phyloP scores from a whole-genome alignment of 768 basidiomycete species.

The Lepiota venenata region DNA sequence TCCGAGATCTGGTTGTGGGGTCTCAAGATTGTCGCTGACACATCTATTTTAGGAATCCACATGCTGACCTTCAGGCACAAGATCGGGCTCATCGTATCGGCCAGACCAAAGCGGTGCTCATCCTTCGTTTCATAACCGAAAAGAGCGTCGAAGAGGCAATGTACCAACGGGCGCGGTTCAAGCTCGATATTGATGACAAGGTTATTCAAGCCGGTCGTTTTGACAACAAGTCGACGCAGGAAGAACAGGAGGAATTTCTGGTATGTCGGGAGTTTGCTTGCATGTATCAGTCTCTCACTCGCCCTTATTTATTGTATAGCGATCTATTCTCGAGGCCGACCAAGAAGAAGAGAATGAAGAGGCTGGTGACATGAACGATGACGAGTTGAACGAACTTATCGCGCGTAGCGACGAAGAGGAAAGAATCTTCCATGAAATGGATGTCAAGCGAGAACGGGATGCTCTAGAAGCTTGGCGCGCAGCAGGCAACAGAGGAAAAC shows the following conservation, averaged over 20 bases:
- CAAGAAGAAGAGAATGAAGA: constrained; percentile 90
- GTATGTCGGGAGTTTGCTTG: constrained; percentile 40
- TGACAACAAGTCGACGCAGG: constrained; percentile 97
- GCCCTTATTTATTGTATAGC: constrained; percentile 40
- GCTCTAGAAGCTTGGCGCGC: constrained; percentile 64
- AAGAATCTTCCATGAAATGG: constrained; percentile 77
- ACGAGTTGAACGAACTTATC: constrained; percentile 92
- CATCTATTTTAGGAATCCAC: constrained; percentile 65
- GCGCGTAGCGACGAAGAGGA: constrained; percentile 81
- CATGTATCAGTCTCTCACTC: background rate
- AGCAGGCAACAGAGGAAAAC: constrained; percentile 72
- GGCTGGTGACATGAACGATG: constrained; percentile 89
- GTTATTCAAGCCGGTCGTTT: constrained; percentile 99
- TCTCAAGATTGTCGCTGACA: constrained; percentile 26
- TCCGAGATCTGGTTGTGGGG: background rate
- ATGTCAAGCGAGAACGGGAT: constrained; percentile 73
- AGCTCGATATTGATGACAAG: constrained; percentile 98
- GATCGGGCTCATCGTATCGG: constrained; percentile 99
- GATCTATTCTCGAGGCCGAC: constrained; percentile 85
- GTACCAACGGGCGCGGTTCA: constrained; percentile 91
- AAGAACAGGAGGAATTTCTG: constrained; percentile 95
- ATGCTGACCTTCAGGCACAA: constrained; percentile 98
- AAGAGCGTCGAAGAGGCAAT: constrained; percentile 99
- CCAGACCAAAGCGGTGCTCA: constrained; percentile 96
- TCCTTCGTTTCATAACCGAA: constrained; percentile 95